phyloP scores from a whole-genome alignment of 2,329 filamentous ascomycete species.

The Cordyceps cateniannulata region DNA sequence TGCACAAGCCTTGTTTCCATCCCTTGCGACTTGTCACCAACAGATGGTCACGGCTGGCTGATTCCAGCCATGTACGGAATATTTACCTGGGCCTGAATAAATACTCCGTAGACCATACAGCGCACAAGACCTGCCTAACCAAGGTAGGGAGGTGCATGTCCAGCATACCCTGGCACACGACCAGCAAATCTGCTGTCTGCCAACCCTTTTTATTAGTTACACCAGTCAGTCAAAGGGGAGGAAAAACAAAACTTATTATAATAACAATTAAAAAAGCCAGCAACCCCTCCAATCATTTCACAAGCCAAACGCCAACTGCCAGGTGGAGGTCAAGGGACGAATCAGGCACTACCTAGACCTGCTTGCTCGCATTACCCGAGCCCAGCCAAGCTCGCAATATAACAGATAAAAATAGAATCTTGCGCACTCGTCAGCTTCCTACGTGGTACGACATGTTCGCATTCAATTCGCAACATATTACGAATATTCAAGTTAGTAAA shows the following conservation, averaged over 20 bases:
- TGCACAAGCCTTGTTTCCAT: conserved; percentile 3
- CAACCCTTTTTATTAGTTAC: not conserved
- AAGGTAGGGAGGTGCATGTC: not conserved
- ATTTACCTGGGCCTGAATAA: not conserved
- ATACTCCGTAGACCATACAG: not conserved
- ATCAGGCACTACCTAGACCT: not conserved
- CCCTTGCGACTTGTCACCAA: not conserved
- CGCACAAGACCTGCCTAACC: not conserved
- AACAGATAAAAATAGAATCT: not conserved
- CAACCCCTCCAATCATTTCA: conserved; percentile 1
- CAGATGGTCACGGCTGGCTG: not conserved
- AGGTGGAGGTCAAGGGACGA: not conserved
- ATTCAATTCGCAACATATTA: not conserved
- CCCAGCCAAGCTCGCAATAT: not conserved
- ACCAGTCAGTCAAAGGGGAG: not conserved
- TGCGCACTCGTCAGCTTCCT: not conserved
- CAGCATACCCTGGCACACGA: not conserved
- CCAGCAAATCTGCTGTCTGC: not conserved
- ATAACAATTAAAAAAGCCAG: not conserved
- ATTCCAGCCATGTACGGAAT: not conserved
- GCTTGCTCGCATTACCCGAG: not conserved
- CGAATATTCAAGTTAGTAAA: not conserved
- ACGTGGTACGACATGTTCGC: not conserved
- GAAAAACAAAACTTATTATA: not conserved
- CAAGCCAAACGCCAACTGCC: not conserved